Base-by-base conservation (phyloP, 768 basidiomycete genomes). In the Lactarius psammicola region DNA sequence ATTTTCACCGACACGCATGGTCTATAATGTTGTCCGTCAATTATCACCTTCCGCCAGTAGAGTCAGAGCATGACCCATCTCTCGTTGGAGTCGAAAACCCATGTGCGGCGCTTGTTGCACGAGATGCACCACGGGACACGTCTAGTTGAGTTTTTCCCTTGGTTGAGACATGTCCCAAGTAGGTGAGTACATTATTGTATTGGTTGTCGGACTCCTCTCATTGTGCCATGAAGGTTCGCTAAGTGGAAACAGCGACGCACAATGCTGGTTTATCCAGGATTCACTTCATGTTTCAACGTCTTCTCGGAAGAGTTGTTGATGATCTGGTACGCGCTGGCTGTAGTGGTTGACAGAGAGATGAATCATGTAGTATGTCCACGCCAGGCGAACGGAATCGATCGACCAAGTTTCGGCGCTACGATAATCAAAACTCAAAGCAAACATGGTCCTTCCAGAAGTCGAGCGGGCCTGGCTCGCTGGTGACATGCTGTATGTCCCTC, bases 381-480 rank as follows among this genome's bases (percentile, higher is more conserved):
- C 18, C 23, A 59, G 63, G 36, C 28, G 11, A 23, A 57, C 11
- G 56, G 62, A 11, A 28, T 59, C 36, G 56, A 64, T 30, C 63
- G 23, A 11, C 54, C 63, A 2, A 67, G 54, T 18, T 61, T 69
- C n/a, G 38, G 44, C 3, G 59, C 61, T 6, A 49, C 54, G 2
- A 23, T 69, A n/a, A 13, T 67, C 8, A 51, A 64, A 44, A 59
- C 49, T 23, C 31, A 67, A n/a, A 38, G 49, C 2, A 57, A 63
- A 33, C 17, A 55, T 9, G 49, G 54, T n/a, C 23, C 58, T 69
- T 2, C 60, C 65, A 2, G 57, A 56, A 18, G 30, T 58, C 18
- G 65, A 69, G 59, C 28, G 33, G 3, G 66, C 68, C 13, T 69
- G 68, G 68, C 62, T 69, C 13, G 59, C 49, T 1, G 66, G 63